These are phyloP conservation scores for Teunomyces gatunensis DNA, from an alignment of 805 yeast species.

Conservation along the genomic window DNA sequence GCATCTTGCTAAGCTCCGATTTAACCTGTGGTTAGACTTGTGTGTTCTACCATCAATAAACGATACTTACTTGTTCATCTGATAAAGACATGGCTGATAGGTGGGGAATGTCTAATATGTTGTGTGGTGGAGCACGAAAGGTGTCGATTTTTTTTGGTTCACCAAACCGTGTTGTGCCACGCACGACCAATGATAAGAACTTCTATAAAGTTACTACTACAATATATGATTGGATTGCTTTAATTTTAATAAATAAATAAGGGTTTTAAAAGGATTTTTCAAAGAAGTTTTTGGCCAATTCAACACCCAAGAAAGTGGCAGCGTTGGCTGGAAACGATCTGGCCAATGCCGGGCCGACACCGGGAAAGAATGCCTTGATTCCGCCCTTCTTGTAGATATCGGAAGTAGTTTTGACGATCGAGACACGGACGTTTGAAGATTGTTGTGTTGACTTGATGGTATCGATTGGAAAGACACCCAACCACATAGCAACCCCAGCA, in stretches of 20 bases:
- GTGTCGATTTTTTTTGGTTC: conserved; percentile 9
- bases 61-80: conserved; percentile 30
- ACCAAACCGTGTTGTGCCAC: conserved; percentile 3
- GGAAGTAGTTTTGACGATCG: conserved; percentile 64
- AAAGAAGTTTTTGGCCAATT: conserved; percentile 56
- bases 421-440: conserved; percentile 51
- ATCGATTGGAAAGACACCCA: conserved; percentile 92
- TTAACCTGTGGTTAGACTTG: conserved; percentile 58
- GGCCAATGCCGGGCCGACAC: conserved; percentile 90
- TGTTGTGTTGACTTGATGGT: conserved; percentile 87
- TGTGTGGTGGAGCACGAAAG: conserved; percentile 3
- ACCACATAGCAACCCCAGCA: conserved; percentile 98
- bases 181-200: conserved; percentile 6
- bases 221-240: background rate
- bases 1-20: conserved; percentile 96
- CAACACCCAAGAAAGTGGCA: conserved; percentile 97
- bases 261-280: conserved; percentile 22
- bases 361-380: conserved; percentile 91
- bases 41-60: background rate
- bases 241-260: background rate
- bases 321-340: conserved; percentile 98
- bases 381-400: conserved; percentile 77
- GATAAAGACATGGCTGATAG: conserved; percentile 23
- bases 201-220: background rate
- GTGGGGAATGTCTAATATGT: conserved; percentile 6